Percentiles rank a stretch among this genome's conserved stretches.
Conservation (phyloP, 2,329 filamentous ascomycete species). For the Aspergillus proliferans region DNA sequence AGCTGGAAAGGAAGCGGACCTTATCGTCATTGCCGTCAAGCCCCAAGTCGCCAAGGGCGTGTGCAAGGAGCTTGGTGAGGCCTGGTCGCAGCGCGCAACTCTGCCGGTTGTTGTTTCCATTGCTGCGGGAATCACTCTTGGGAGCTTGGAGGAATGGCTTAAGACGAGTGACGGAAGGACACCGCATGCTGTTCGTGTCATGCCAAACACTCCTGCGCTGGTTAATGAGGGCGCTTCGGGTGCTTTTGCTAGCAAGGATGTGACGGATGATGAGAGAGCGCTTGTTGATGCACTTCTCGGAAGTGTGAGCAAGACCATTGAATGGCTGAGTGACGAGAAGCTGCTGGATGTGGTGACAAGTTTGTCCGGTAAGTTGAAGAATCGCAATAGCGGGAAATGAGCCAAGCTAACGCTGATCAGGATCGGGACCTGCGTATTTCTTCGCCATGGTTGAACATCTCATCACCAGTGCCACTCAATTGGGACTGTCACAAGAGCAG, state of each 20-base stretch:
- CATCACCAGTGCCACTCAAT: conserved; percentile 25
- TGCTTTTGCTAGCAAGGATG: conserved; percentile 20
- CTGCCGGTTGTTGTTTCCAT: conserved; percentile 30
- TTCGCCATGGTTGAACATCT: conserved; percentile 33
- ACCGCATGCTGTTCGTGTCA: conserved; percentile 28
- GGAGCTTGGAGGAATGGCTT: conserved; percentile 25
- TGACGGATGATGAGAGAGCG: conserved; percentile 23
- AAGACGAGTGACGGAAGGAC: conserved; percentile 17
- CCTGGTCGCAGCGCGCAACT: conserved; percentile 17
- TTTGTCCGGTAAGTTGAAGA: conserved; percentile 22
- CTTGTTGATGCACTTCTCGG: conserved; percentile 23
- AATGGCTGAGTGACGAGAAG: conserved; percentile 30
- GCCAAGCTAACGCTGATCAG: conserved; percentile 10
- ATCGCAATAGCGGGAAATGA: not conserved
- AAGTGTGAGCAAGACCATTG: conserved; percentile 28
- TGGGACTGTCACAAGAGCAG: conserved; percentile 28
- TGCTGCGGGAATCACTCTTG: conserved; percentile 28
- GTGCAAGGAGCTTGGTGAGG: conserved; percentile 25
- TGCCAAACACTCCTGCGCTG: conserved; percentile 31
- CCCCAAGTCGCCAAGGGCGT: conserved; percentile 28
- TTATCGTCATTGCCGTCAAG: conserved; percentile 31
- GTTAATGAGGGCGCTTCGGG: conserved; percentile 29
- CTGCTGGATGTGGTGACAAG: conserved; percentile 32
- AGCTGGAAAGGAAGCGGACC: conserved; percentile 22
- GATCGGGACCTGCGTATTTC: conserved; percentile 33